Evolutionary conservation across 305 asterid genomes (phyloP), one percentile per base, ranked within the genome.

Genomic region (Ilex paraguariensis): DNA sequence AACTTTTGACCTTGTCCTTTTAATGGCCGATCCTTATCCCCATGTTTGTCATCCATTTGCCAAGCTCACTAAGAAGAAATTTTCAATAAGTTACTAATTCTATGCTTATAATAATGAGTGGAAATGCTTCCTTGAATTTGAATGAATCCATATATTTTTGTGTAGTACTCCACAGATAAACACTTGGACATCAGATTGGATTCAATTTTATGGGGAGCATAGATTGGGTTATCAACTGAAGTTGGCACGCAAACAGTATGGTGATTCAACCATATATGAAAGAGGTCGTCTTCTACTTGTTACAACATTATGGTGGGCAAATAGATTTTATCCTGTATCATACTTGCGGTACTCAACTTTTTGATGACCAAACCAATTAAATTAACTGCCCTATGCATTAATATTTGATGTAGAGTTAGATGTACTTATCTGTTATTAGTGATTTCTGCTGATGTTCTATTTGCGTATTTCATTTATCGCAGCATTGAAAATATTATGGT

Each of bases 131-230:
- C 42, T 36, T 36, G 42, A 5, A 8, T 36, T 21, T 21, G 2
- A 36, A 36, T 36, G 42, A 36, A 49, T 49, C 13, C 14, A 49
- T 0, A 48, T 51, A 51, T 66, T 50, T 56, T 62, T 66, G 68
- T 86, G 82, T 87, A 93, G 99, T 66, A 93, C 99, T 44, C 99
- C 99, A 10, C 99, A 93, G 81, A 84, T 87, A 62, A 93, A 90
- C 80, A 86, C 87, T 0, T 90, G 99, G 99, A 90, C 84, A 39
- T 66, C 86, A 36, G 87, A 93, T 57, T 93, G 99, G 99, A 67
- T 90, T 46, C 85, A 87, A 50, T 93, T 93, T 60, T 93, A 80
- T 66, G 95, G 95, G 15, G 90, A 81, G 73, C 95, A 87, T 69
- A 80, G 99, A 75, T 62, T 93, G 74, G 96, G 92, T 67, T 90